Conservation (phyloP, 2,329 filamentous ascomycete genomes). For the Sclerotinia spermophila region DNA sequence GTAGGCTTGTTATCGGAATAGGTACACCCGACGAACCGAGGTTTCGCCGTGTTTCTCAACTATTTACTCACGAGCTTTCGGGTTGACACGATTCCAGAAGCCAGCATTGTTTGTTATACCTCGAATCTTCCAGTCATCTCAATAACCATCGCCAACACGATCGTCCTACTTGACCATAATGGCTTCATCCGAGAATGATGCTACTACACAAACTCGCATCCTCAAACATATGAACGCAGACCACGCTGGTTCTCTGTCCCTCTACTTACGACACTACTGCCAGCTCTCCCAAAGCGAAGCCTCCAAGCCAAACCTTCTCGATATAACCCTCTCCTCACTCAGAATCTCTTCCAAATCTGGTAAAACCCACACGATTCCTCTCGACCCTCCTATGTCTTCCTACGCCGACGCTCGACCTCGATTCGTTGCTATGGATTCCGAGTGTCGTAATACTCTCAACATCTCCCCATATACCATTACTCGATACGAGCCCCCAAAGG, state of each 20-base stretch:
- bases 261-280: conserved; percentile 74
- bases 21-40: neutral
- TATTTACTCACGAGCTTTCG: neutral
- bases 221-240: conserved; percentile 85
- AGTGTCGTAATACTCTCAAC: conserved; percentile 56
- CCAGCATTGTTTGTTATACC: neutral
- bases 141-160: neutral
- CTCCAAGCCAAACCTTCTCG: conserved; percentile 56
- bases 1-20: neutral
- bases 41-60: neutral
- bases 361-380: conserved; percentile 51
- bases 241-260: conserved; percentile 68
- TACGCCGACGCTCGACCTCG: conserved; percentile 66
- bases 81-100: neutral
- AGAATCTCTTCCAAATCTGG: conserved; percentile 52
- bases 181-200: conserved; percentile 37
- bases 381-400: conserved; percentile 67
- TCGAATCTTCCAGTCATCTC: neutral
- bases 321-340: conserved; percentile 63
- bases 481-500: conserved; percentile 38
- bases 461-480: conserved; percentile 45
- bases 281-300: conserved; percentile 53
- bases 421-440: conserved; percentile 68
- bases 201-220: conserved; percentile 56
- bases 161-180: neutral